A percentile compares a stretch with the other conserved stretches of the same genome.
Conservation (phyloP, 768 basidiomycete species). For the Psilocybe azurescens region DNA sequence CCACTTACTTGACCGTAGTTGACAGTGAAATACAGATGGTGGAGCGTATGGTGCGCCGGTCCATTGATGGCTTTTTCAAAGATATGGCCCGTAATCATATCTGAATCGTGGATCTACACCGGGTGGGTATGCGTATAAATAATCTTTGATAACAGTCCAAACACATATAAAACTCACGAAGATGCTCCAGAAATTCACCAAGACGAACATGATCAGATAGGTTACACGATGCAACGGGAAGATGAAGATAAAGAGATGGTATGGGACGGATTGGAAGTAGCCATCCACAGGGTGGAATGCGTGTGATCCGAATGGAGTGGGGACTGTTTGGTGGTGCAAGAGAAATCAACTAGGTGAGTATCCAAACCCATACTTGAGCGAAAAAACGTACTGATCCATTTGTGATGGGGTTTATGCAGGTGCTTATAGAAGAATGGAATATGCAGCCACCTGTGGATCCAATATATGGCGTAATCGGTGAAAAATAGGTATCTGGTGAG, state of each 20-base stretch:
- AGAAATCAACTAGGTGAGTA: not conserved
- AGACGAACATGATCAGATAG: constrained; percentile 86
- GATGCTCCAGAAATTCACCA: constrained; percentile 95
- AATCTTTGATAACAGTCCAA: not conserved
- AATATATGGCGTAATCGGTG: constrained; percentile 95
- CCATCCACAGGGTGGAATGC: constrained; percentile 98
- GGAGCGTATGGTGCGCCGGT: constrained; percentile 97
- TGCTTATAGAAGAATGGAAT: constrained; percentile 86
- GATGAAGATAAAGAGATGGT: constrained; percentile 89
- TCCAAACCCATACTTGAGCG: not conserved
- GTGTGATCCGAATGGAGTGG: constrained; percentile 96
- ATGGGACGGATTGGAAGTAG: constrained; percentile 92
- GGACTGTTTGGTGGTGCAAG: constrained; percentile 56
- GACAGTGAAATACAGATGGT: constrained; percentile 95
- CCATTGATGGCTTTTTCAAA: constrained; percentile 94
- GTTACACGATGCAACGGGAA: constrained; percentile 89
- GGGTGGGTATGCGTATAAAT: not conserved
- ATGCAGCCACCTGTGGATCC: constrained; percentile 94
- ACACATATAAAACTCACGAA: constrained; percentile 58
- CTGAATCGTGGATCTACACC: constrained; percentile 92
- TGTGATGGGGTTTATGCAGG: constrained; percentile 98
- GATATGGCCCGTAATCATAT: constrained; percentile 94
- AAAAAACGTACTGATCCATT: constrained; percentile 85
- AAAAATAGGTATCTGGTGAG: constrained; percentile 34
- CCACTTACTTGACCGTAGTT: constrained; percentile 87